Evolutionary conservation across 2,329 filamentous ascomycete species (phyloP).

Genomic region (Triangularia setosa): DNA sequence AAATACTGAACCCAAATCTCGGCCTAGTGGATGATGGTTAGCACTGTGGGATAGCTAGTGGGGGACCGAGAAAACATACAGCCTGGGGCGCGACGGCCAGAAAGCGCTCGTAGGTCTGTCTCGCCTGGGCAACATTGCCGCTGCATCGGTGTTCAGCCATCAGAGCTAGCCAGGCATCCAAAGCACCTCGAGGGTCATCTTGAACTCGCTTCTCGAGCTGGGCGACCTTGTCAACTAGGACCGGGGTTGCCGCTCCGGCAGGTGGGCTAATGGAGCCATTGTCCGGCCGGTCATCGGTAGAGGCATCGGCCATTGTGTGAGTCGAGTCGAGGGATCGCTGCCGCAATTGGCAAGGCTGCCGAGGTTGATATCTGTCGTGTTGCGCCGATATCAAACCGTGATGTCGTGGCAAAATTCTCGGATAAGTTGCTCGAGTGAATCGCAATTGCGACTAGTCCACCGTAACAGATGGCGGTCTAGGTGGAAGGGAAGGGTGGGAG

Average conservation of each 20-base stretch:
- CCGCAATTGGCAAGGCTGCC: no score
- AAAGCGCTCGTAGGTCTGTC: slow-evolving; percentile 80
- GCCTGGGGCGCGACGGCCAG: slow-evolving; percentile 83
- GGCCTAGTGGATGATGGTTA: slow-evolving; percentile 58
- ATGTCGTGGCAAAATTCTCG: background rate
- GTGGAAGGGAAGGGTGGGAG: background rate
- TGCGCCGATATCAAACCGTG: background rate
- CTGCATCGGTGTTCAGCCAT: slow-evolving; percentile 80
- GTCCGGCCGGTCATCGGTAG: slow-evolving; percentile 2
- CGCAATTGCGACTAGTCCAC: background rate
- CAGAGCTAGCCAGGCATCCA: slow-evolving; percentile 85
- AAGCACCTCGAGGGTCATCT: slow-evolving; percentile 87
- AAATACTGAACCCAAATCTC: slow-evolving; percentile 88
- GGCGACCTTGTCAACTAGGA: slow-evolving; percentile 68
- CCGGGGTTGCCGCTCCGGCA: slow-evolving; percentile 26
- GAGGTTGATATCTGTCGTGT: background rate
- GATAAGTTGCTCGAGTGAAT: background rate
- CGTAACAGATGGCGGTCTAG: background rate
- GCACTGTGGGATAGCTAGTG: slow-evolving; percentile 10
- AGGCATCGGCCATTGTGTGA: background rate
- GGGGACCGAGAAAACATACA: slow-evolving; percentile 56
- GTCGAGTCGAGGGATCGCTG: background rate
- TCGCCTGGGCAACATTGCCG: slow-evolving; percentile 76
- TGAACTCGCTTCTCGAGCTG: slow-evolving; percentile 86
- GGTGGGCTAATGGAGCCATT: slow-evolving; percentile 30